Conservation (phyloP, 2,329 filamentous ascomycete species). For the Zymoseptoria brevis region DNA sequence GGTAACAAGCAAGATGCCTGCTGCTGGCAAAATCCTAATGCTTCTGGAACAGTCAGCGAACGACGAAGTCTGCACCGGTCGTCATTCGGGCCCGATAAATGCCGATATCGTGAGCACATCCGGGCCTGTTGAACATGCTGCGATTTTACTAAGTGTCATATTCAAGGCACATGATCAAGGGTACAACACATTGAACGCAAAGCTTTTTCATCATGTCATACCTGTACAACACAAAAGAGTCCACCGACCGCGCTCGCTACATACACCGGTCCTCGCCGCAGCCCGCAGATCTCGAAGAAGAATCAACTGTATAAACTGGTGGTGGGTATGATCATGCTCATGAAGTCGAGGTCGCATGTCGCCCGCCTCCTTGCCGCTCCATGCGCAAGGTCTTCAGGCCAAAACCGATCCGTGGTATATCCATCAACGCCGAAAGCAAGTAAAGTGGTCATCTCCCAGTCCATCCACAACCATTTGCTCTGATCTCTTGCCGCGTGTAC, state of each 20-base stretch:
- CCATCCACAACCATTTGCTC: background rate
- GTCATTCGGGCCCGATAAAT: background rate
- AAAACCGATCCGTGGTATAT: background rate
- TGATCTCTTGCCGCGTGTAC: background rate
- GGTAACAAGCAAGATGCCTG: too few relatives aligned
- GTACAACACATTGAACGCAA: background rate
- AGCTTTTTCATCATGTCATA: background rate
- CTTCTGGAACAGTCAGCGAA: background rate
- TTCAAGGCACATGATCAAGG: too few relatives aligned
- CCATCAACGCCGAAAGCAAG: background rate
- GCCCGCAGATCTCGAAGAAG: background rate
- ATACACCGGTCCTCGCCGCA: background rate
- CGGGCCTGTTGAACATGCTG: background rate
- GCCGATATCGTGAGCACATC: background rate
- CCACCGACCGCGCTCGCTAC: background rate
- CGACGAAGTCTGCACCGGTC: too few relatives aligned
- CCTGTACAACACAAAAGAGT: background rate
- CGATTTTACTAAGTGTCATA: too few relatives aligned
- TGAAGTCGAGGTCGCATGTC: background rate
- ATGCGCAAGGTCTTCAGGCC: background rate
- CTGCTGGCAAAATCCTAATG: background rate
- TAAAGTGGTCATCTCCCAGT: background rate
- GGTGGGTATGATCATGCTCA: background rate
- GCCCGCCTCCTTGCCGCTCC: background rate
- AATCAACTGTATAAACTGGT: background rate